These are phyloP conservation scores for Immersiporthe knoxdaviesiana DNA, from an alignment of 2,329 filamentous ascomycete genomes.

Conservation along the genomic window DNA sequence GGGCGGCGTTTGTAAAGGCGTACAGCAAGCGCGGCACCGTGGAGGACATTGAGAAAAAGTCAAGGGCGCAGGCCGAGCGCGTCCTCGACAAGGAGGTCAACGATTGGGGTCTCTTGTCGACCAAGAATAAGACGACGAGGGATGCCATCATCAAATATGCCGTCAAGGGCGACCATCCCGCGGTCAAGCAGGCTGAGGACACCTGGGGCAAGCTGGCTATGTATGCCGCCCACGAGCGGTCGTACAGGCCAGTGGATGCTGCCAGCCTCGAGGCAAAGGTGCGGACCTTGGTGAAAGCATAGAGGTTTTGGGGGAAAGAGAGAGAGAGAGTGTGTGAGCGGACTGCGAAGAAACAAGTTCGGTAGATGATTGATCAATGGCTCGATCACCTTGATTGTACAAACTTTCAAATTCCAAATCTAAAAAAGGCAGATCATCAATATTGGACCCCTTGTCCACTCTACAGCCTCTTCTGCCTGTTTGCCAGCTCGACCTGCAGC, in stretches of 20 bases:
- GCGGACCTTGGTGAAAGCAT: conserved; percentile 26
- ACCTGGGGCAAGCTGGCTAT: conserved; percentile 39
- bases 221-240: conserved; percentile 42
- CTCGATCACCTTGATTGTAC: conserved; percentile 13
- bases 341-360: background rate
- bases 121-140: conserved; percentile 32
- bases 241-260: conserved; percentile 36
- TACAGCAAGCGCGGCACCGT: conserved; percentile 9
- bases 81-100: background rate
- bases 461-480: conserved; percentile 28
- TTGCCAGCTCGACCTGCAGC: conserved; percentile 46
- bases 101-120: conserved; percentile 9
- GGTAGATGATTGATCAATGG: background rate
- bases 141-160: conserved; percentile 43
- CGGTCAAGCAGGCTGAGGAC: conserved; percentile 37
- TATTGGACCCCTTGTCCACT: background rate
- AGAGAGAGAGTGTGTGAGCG: no score
- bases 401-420: conserved; percentile 17
- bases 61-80: background rate
- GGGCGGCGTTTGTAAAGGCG: conserved; percentile 16
- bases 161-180: conserved; percentile 44
- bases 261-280: conserved; percentile 39
- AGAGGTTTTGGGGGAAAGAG: background rate
- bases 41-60: background rate
- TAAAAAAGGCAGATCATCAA: conserved; percentile 6